Evolutionary conservation across 2,329 filamentous ascomycete genomes (phyloP).

Genomic region (Rachicladosporium sp.): DNA sequence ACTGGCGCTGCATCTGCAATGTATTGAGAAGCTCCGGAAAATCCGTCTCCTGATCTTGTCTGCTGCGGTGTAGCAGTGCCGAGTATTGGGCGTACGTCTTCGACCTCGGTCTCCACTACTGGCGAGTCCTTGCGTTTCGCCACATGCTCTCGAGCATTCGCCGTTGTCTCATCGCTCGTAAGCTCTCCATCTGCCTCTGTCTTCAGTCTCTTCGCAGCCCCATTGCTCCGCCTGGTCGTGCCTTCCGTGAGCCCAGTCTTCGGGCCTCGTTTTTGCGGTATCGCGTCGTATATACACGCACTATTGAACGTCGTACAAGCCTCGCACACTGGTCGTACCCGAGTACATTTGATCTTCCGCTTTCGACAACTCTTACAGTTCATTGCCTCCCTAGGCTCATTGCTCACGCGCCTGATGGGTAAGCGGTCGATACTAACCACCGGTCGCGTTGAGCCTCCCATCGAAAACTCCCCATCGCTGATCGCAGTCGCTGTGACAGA

Average conservation of each 20-base stretch:
- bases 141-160: too few species aligned
- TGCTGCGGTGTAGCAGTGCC: too few species aligned
- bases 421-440: constrained; percentile 73
- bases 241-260: constrained; percentile 85
- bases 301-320: constrained; percentile 84
- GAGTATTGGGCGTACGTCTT: too few species aligned
- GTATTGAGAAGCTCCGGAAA: too few species aligned
- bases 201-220: constrained; percentile 67
- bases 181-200: constrained; percentile 20
- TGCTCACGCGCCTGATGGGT: constrained; percentile 56
- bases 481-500: too few species aligned
- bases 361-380: constrained; percentile 93
- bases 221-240: constrained; percentile 71
- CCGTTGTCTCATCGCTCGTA: too few species aligned
- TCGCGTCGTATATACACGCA: constrained; percentile 77
- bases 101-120: too few species aligned
- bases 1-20: too few species aligned
- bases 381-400: constrained; percentile 78
- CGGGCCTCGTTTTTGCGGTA: constrained; percentile 79
- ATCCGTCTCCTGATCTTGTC: too few species aligned
- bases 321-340: constrained; percentile 71
- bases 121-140: too few species aligned
- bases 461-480: too few species aligned
- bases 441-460: constrained; percentile 39
- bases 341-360: constrained; percentile 92